Base-by-base conservation (phyloP, 257 asterid species). In the Cinchona pubescens region DNA sequence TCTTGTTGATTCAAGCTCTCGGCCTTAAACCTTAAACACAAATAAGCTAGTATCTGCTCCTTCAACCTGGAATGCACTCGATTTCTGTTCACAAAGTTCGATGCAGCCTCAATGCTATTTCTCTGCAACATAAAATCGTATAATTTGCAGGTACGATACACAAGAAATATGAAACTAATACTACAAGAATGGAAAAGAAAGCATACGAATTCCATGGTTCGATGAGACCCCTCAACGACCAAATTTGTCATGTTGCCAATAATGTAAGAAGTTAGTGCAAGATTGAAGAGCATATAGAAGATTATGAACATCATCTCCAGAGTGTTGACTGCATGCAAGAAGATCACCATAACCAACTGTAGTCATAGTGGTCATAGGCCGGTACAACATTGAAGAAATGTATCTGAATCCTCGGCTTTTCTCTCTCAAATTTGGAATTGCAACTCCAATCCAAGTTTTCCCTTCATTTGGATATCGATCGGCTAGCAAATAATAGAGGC, bases 171-270 rank as follows among this genome's bases (percentile, higher is more conserved):
- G 23, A 49, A 19, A 30, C 38, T 19, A 59, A 2, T 29, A 69
- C 30, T 15, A 38, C 7, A 71, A 38, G 45, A 48, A 2, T n/a
- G 1, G 13, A 11, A n/a, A 25, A n/a, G 30, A 7, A 35, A 58
- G 67, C 96, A 86, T 84, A 92, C 97, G 16, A 94, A 94, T 77
- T 94, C 98, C 98, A 94, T 94, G 38, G 97, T 94, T 43, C 97
- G 83, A 23, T 96, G 88, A 18, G 97, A 92, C 77, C 97, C 98
- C 85, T 94, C 96, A 2, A 94, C 97, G 30, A 94, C 98, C 76
- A 94, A 84, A 77, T 94, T 92, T 21, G 98, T 94, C 93, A 94
- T 94, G 87, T 94, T 94, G 56, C 98, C 98, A 29, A 94, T 94
- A 66, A 94, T 92, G n/a, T 92, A 94, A 70, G 98, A 94, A 7